Evolutionary conservation across 2,329 filamentous ascomycete species (phyloP).

Genomic region (Colletotrichum higginsianum): DNA sequence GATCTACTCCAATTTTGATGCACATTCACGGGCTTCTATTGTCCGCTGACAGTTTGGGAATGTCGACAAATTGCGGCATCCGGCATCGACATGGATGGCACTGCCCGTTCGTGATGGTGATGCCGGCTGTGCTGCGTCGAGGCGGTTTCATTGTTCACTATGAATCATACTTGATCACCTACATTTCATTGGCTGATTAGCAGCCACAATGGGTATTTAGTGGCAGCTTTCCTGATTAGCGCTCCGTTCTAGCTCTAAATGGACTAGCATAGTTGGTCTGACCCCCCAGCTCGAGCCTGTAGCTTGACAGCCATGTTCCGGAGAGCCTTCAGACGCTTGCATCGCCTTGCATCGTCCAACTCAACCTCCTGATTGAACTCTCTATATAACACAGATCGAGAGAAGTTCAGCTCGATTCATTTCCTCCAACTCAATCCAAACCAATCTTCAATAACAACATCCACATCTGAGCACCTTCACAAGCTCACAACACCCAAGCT

Average conservation of each 20-base stretch:
- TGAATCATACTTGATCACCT: constrained; percentile 15
- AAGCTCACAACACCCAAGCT: neutral
- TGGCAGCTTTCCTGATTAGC: neutral
- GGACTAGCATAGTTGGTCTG: neutral
- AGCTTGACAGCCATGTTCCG: neutral
- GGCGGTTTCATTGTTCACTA: constrained; percentile 14
- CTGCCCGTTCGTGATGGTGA: too few relatives aligned
- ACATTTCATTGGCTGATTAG: neutral
- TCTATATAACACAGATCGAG: neutral
- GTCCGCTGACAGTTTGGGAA: too few relatives aligned
- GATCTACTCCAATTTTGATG: too few relatives aligned
- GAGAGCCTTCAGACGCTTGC: neutral
- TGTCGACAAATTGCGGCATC: too few relatives aligned
- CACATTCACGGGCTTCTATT: too few relatives aligned
- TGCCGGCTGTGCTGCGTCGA: neutral
- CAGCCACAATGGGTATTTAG: neutral
- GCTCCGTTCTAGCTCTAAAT: neutral
- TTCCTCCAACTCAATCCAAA: too few relatives aligned
- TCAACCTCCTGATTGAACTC: neutral
- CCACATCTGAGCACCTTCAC: too few relatives aligned
- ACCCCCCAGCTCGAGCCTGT: too few relatives aligned
- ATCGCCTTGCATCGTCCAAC: neutral
- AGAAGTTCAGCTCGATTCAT: neutral
- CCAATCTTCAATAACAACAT: neutral
- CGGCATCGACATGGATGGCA: too few relatives aligned